Percentiles rank a stretch among this genome's conserved stretches.
Evolutionary conservation across 768 basidiomycete genomes (phyloP).

Genomic region (Gloeopeniophorella convolvens): DNA sequence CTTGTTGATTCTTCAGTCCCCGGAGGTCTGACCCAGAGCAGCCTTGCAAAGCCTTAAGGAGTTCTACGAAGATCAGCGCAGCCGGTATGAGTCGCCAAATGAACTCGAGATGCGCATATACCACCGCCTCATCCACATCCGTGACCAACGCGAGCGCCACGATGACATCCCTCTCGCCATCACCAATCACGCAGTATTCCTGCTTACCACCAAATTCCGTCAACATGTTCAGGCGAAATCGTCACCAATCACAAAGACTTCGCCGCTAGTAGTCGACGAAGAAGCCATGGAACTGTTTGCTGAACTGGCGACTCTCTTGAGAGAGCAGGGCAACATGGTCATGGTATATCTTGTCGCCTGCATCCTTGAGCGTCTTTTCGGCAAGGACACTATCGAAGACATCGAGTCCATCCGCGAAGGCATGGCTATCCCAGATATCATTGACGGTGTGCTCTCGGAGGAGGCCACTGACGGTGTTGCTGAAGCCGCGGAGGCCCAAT

Average conservation of each 20-base stretch:
- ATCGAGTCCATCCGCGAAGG: constrained; percentile 60
- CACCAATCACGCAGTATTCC: constrained; percentile 66
- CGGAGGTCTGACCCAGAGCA: constrained; percentile 28
- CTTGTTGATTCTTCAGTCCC: constrained; percentile 2
- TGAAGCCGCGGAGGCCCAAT: constrained; percentile 13
- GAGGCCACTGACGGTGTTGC: constrained; percentile 28
- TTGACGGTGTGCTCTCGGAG: constrained; percentile 46
- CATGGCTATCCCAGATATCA: constrained; percentile 53
- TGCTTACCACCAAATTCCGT: constrained; percentile 77
- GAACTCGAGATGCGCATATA: constrained; percentile 97
- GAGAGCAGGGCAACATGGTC: constrained; percentile 54
- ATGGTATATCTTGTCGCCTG: constrained; percentile 90
- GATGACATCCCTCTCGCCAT: constrained; percentile 67
- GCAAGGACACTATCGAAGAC: constrained; percentile 69
- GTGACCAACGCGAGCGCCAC: constrained; percentile 71
- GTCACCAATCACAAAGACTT: constrained; percentile 64
- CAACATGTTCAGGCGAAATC: constrained; percentile 74
- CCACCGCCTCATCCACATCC: constrained; percentile 86
- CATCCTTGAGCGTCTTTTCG: constrained; percentile 81
- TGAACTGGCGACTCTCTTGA: constrained; percentile 53
- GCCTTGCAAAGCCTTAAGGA: constrained; percentile 90
- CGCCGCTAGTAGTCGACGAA: constrained; percentile 53
- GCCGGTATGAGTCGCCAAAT: constrained; percentile 60
- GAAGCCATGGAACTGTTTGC: constrained; percentile 65
- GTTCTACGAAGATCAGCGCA: constrained; percentile 80